Evolutionary conservation across 768 basidiomycete genomes (phyloP), one percentile per base, ranked within the genome.

Genomic region (Crassisporium funariophilum): DNA sequence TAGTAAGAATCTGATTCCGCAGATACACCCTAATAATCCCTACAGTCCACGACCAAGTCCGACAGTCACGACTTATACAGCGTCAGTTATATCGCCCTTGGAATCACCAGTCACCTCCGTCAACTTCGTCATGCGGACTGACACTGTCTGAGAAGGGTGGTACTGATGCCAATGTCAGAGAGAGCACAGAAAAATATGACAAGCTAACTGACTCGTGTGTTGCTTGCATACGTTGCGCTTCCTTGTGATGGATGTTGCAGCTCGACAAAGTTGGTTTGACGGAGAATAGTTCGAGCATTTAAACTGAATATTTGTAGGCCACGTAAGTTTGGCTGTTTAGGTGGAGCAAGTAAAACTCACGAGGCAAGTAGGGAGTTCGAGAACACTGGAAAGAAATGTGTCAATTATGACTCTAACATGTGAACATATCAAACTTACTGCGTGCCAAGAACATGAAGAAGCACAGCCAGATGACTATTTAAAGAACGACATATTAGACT

Each of bases 311-410:
- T 13, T 20, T 17, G 16, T 41, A 15, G 10, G 21, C 4, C 15
- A 4, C 11, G 17, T 20, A n/a, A 3, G 23, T 17, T 24, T 2
- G 17, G 7, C 7, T 10, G 39, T 12, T 17, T 23, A 41, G 7
- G 19, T 19, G 15, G 21, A n/a, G n/a, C n/a, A n/a, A n/a, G n/a
- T n/a, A n/a, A n/a, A n/a, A n/a, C 37, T 40, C 25, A 52, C 51
- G 51, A 52, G 8, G 46, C 51, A 25, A 52, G 46, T 11, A 52
- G 29, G 20, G 51, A 40, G 29, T 52, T 52, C 4, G 51, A 38
- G 16, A 44, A 52, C 20, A 52, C 51, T 52, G 37, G 22, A 17
- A 16, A n/a, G 2, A 11, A 31, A 24, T 24, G 10, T 1, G 16
- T 1, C 15, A 1, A n/a, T 13, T 11, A 35, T 12, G 10, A 35